These are phyloP conservation scores for Cryptosporidium andersoni DNA, from an alignment of 169 alveolate genomes.

Conservation along the genomic window DNA sequence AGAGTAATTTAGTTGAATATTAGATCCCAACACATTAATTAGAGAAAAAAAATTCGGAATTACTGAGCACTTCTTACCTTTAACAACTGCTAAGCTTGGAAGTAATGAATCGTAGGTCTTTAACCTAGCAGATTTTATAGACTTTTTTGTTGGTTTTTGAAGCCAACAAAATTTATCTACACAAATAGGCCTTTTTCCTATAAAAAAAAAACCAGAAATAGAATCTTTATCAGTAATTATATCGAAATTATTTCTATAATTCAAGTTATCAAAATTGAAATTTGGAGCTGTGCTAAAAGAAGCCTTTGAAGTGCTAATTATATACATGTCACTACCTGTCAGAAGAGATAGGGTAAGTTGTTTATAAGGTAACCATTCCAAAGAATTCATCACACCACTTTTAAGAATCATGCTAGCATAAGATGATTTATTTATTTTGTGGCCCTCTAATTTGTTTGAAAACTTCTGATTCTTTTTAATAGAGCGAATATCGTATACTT, in stretches of 20 bases:
- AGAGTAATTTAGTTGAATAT: too few species aligned
- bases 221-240: too few species aligned
- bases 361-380: conserved; percentile 53
- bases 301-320: neutral
- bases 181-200: neutral
- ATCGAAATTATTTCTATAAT: too few species aligned
- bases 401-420: conserved; percentile 2
- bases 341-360: conserved; percentile 15
- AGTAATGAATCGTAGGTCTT: neutral
- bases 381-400: conserved; percentile 1
- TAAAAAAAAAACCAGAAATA: too few species aligned
- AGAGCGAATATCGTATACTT: conserved; percentile 24
- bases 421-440: neutral
- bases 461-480: neutral
- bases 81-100: too few species aligned
- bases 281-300: too few species aligned
- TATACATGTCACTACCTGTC: conserved; percentile 8
- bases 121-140: neutral
- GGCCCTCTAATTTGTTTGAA: neutral
- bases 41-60: too few species aligned
- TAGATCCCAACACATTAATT: too few species aligned
- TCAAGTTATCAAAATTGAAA: too few species aligned
- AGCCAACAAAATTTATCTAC: conserved; percentile 49
- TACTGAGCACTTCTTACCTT: too few species aligned
- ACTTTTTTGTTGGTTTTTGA: neutral